Base-by-base conservation (phyloP, 2,329 filamentous ascomycete genomes). In the Trichoderma guizhouense region DNA sequence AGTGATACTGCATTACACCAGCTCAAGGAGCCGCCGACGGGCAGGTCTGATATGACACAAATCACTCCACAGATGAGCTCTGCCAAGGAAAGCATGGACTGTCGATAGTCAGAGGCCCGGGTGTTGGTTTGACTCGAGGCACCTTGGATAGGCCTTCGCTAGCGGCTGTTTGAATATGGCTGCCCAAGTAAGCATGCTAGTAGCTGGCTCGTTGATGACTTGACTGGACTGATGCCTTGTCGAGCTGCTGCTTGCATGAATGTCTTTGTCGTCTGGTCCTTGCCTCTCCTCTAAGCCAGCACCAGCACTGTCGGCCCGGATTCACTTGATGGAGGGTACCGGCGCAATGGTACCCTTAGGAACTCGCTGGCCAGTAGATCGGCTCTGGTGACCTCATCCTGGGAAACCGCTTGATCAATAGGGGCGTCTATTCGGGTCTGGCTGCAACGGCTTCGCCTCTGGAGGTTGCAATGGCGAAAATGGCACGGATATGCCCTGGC, bases 321-420 rank as follows among this genome's bases (percentile, higher is more conserved):
- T 60, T 60, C 36, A 30, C 55, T 69, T 60, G 57, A 71, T 58
- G 53, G 61, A 64, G 69, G 69, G 69, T 71, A 60, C 69, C 69
- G 69, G 62, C 55, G 39, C 47, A 66, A 64, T 55, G 69, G 69
- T 65, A 71, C 55, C 53, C 62, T 71, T 63, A 53, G n/a, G 28
- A 32, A 32, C 24, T 30, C 55, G 39, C 58, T 9, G 53, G 12
- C 63, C 63, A 72, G 58, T 71, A 68, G 34, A 43, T n/a, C 24
- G 55, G 15, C 57, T 36, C 39, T 68, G 47, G 57, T 72, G 70
- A 72, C 70, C 70, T 67, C 28, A 72, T 72, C 63, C 70, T 32
- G 43, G 70, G 43, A 55, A 60, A 18, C 28, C 26, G 26, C n/a
- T n/a, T 51, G n/a, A 24, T 11, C 51, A 69, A 32, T 69, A 61